These are phyloP conservation scores for Diaporthe helianthi DNA, from an alignment of 2,329 filamentous ascomycete genomes.

Conservation along the genomic window DNA sequence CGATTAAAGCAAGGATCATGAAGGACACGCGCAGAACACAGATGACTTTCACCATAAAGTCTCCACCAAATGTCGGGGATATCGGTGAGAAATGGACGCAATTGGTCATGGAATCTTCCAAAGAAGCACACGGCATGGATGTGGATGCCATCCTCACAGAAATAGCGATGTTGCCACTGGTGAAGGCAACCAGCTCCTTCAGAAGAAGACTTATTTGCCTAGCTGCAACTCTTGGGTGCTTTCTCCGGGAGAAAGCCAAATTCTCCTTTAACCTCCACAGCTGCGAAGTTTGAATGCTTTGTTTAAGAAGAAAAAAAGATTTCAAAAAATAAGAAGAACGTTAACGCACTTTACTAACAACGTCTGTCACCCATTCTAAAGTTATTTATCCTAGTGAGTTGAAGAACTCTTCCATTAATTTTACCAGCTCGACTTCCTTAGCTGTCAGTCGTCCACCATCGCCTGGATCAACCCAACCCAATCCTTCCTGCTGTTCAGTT, in stretches of 20 bases:
- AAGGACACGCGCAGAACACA: too few species aligned
- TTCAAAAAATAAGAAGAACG: too few species aligned
- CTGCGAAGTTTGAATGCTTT: slow-evolving; percentile 42
- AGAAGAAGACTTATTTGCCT: slow-evolving; percentile 60
- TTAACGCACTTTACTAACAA: too few species aligned
- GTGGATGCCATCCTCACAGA: not conserved
- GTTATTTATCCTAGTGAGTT: not conserved
- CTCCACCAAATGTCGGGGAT: too few species aligned
- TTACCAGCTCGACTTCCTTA: slow-evolving; percentile 47
- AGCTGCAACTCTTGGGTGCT: slow-evolving; percentile 59
- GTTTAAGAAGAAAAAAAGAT: too few species aligned
- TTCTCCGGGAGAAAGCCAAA: too few species aligned
- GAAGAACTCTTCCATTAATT: slow-evolving; percentile 50
- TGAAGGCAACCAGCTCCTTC: not conserved
- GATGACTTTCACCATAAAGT: too few species aligned
- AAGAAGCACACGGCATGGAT: not conserved
- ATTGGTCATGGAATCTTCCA: not conserved
- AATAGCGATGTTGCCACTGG: not conserved
- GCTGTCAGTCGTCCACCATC: slow-evolving; percentile 46
- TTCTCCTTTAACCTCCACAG: slow-evolving; percentile 67
- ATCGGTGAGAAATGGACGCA: too few species aligned
- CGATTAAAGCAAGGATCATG: too few species aligned
- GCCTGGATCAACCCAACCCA: slow-evolving; percentile 55
- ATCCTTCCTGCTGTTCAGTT: slow-evolving; percentile 50
- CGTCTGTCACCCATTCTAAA: too few species aligned